Conservation (phyloP, 768 basidiomycete species). For the Chiua virens region DNA sequence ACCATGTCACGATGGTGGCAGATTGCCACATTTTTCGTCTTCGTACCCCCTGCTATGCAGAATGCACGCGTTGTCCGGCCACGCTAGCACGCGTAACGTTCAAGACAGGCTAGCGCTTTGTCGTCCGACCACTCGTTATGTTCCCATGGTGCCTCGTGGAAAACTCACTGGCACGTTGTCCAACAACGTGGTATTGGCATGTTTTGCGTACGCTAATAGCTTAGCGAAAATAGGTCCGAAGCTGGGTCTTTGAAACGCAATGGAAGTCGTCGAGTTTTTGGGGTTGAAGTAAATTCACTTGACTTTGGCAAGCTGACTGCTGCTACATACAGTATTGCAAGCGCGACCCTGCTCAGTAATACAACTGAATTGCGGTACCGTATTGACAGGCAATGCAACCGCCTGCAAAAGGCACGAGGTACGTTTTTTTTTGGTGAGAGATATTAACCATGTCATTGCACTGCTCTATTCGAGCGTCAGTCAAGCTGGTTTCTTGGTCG, state of each 20-base stretch:
- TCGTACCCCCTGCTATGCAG: constrained; percentile 1
- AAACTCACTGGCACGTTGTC: background rate
- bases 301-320: background rate
- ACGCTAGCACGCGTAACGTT: constrained; percentile 7
- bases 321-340: constrained; percentile 1
- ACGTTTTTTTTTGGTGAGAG: too few relatives aligned
- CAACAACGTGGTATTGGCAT: constrained; percentile 17
- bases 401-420: too few relatives aligned
- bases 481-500: too few relatives aligned
- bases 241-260: constrained; percentile 3
- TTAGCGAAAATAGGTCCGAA: constrained; percentile 14
- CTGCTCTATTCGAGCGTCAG: too few relatives aligned
- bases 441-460: too few relatives aligned
- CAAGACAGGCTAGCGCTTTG: background rate
- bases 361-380: too few relatives aligned
- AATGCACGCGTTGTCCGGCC: constrained; percentile 1
- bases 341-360: background rate
- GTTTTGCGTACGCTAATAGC: constrained; percentile 10
- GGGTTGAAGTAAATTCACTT: background rate
- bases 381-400: too few relatives aligned
- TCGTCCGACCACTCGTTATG: constrained; percentile 12
- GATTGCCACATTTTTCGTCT: constrained; percentile 11
- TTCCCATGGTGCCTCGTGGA: constrained; percentile 20
- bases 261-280: constrained; percentile 4
- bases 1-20: background rate